Evolutionary conservation across 331 rosid species (phyloP).

Genomic region (Rhamnella rubrinervis): DNA sequence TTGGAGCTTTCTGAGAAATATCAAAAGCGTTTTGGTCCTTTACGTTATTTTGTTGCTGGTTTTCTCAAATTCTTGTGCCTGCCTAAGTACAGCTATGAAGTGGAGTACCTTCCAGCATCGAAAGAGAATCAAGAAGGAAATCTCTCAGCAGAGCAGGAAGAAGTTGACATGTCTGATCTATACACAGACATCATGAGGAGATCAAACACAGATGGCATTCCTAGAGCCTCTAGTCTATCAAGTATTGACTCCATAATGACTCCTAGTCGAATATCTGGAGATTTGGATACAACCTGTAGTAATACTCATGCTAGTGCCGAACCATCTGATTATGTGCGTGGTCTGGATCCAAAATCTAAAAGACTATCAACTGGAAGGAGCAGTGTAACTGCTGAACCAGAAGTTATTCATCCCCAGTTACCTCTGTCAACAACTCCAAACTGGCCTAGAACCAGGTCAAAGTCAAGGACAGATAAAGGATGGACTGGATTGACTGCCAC

Average conservation of each 20-base stretch:
- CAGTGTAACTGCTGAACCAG: conserved; percentile 85
- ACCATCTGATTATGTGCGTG: conserved; percentile 98
- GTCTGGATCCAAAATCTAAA: conserved; percentile 92
- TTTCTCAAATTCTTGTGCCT: conserved; percentile 90
- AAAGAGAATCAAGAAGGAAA: conserved; percentile 76
- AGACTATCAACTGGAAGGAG: conserved; percentile 81
- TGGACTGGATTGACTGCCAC: conserved; percentile 89
- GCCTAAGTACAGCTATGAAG: conserved; percentile 88
- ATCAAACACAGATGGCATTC: conserved; percentile 84
- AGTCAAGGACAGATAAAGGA: conserved; percentile 87
- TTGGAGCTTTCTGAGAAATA: conserved; percentile 94
- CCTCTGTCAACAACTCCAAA: conserved; percentile 94
- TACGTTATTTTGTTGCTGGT: conserved; percentile 97
- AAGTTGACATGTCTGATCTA: conserved; percentile 81
- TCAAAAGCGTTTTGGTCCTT: conserved; percentile 95
- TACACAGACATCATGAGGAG: conserved; percentile 82
- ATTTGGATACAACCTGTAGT: conserved; percentile 65
- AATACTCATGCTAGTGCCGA: conserved; percentile 84
- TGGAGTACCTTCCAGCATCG: conserved; percentile 88
- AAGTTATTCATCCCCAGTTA: conserved; percentile 87
- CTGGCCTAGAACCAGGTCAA: conserved; percentile 97
- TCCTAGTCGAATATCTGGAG: conserved; percentile 90
- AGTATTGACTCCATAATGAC: conserved; percentile 98
- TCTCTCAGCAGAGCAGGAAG: conserved; percentile 56
- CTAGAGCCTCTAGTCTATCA: conserved; percentile 98